Conservation (phyloP, 1,139 yeast genomes). For the Saccharomyces pastorianus region DNA sequence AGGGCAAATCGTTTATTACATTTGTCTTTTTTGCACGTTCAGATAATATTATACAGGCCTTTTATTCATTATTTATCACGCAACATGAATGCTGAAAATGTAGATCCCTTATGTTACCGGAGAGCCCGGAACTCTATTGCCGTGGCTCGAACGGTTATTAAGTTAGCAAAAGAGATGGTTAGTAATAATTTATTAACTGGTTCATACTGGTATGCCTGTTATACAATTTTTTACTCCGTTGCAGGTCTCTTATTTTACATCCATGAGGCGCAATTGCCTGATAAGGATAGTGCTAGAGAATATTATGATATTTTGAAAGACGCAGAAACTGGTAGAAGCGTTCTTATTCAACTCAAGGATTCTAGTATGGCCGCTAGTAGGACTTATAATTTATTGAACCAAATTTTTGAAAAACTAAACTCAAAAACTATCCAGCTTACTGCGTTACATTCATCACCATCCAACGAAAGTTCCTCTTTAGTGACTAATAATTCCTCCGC, state of each 20-base stretch:
- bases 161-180: slow-evolving; percentile 76
- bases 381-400: slow-evolving; percentile 70
- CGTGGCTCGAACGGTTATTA: slow-evolving; percentile 78
- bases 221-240: slow-evolving; percentile 85
- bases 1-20: slow-evolving; percentile 74
- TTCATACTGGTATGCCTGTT: slow-evolving; percentile 88
- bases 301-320: slow-evolving; percentile 54
- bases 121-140: slow-evolving; percentile 80
- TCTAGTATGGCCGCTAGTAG: slow-evolving; percentile 72
- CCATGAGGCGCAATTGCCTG: slow-evolving; percentile 54
- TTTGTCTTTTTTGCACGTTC: slow-evolving; percentile 73
- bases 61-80: slow-evolving; percentile 71
- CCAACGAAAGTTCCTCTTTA: not conserved
- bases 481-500: not conserved
- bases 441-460: slow-evolving; percentile 3
- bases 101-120: slow-evolving; percentile 49
- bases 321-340: slow-evolving; percentile 74
- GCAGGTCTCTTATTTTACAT: slow-evolving; percentile 81
- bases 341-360: slow-evolving; percentile 62
- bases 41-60: slow-evolving; percentile 80
- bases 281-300: slow-evolving; percentile 57
- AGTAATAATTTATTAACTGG: slow-evolving; percentile 68
- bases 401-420: slow-evolving; percentile 74
- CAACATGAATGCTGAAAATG: slow-evolving; percentile 29
- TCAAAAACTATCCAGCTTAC: slow-evolving; percentile 20